phyloP scores from a whole-genome alignment of 2,329 filamentous ascomycete species.

The Alternaria viburni region DNA sequence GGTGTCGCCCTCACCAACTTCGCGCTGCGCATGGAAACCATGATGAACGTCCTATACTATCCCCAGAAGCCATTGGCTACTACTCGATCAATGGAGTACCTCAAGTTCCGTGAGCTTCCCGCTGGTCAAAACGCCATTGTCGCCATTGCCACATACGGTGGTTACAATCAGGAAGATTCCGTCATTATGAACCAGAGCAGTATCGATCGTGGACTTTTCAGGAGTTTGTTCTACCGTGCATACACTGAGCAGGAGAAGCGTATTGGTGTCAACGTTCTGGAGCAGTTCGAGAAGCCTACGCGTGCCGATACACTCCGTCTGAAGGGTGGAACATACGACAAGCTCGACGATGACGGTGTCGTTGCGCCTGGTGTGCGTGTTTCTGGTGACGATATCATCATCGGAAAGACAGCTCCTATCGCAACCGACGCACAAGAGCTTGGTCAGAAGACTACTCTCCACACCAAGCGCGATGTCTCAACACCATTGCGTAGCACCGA shows the following conservation, averaged over 20 bases:
- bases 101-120: constrained; percentile 96
- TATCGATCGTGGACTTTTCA: constrained; percentile 95
- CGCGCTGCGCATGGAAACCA: constrained; percentile 96
- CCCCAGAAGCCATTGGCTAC: constrained; percentile 97
- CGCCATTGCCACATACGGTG: constrained; percentile 95
- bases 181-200: constrained; percentile 99
- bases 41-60: constrained; percentile 99
- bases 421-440: constrained; percentile 91
- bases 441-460: constrained; percentile 85
- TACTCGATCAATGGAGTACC: constrained; percentile 96
- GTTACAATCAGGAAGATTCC: constrained; percentile 99
- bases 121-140: constrained; percentile 98
- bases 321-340: constrained; percentile 96
- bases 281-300: constrained; percentile 94
- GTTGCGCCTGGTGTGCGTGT: constrained; percentile 93
- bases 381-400: constrained; percentile 97
- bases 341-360: constrained; percentile 95
- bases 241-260: constrained; percentile 98
- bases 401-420: constrained; percentile 96
- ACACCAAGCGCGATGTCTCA: constrained; percentile 93
- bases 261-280: constrained; percentile 89
- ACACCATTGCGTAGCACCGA: constrained; percentile 94
- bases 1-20: constrained; percentile 98
- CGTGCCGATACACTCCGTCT: constrained; percentile 85
- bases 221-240: constrained; percentile 95